Evolutionary conservation across 148 eudicot species (phyloP), one percentile per base, ranked within the genome.

Genomic region (Spergularia bocconei): DNA sequence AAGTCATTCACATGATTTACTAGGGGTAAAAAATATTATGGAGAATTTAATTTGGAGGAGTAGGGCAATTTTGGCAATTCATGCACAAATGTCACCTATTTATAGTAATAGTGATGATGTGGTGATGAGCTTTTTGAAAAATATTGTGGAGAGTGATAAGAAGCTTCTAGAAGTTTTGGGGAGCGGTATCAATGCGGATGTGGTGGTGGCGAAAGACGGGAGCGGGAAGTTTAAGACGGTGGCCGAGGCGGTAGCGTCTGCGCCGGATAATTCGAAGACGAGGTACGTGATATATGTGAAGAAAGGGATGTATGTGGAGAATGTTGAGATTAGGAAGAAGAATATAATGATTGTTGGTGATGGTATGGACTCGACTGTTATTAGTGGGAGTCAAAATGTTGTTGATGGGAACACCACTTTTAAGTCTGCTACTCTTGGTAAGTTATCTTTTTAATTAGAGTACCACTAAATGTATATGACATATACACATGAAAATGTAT

Each of bases 141-240:
- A 41, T 41, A 41, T 41, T 41, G 55, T 19, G 61, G 38, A 57
- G 12, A 47, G 72, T 11, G 82, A 80, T 11, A 58, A 21, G 47
- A 80, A 80, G 67, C 79, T 80, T 39, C 75, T 80, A 14, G 72
- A 38, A 36, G 82, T 23, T 15, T 47, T 15, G 11, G 67, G 66
- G 13, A 64, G 23, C 4, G 68, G 51, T 0, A 56, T 80, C 9
- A 9, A 7, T 56, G 68, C 79, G 36, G 29, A 80, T 58, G 62
- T 76, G n/a, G 83, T 80, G 79, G 83, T 80, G 62, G 79, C 83
- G 12, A 71, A 76, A 55, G 83, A 80, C 29, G 83, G 83, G 67
- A 80, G 76, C 51, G 83, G 83, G 63, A 12, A 80, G 9, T 80
- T 71, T 39, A 64, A 52, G 76, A 80, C 72, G 16, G 73, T 80